Percentiles rank a stretch among this genome's conserved stretches.
phyloP scores from a whole-genome alignment of 2,329 filamentous ascomycete species.

The Phialemoniopsis sp. region DNA sequence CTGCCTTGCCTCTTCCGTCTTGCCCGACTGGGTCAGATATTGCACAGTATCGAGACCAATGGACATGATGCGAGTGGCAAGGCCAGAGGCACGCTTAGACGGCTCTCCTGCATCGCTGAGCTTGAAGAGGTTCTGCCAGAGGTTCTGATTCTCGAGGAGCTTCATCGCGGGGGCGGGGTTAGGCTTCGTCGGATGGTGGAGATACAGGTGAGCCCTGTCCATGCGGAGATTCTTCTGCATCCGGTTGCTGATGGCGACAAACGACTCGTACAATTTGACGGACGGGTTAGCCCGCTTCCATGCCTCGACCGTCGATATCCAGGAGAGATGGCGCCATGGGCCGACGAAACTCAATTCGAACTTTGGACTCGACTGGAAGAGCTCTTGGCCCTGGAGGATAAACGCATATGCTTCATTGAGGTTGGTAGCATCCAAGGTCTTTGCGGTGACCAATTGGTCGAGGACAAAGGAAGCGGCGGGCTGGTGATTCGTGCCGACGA shows the following conservation, averaged over 20 bases:
- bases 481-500: not conserved
- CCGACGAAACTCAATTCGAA: constrained; percentile 30
- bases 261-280: constrained; percentile 45
- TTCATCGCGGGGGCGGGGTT: constrained; percentile 40
- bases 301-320: constrained; percentile 46
- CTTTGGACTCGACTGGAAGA: constrained; percentile 30
- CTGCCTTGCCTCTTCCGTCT: constrained; percentile 32
- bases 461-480: constrained; percentile 30
- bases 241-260: constrained; percentile 40
- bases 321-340: constrained; percentile 45
- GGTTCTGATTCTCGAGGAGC: constrained; percentile 28
- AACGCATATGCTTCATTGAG: constrained; percentile 46
- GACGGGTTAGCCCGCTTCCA: constrained; percentile 40
- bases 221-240: constrained; percentile 27
- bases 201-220: constrained; percentile 48
- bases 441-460: constrained; percentile 29
- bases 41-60: constrained; percentile 43
- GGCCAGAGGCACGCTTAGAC: constrained; percentile 18
- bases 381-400: constrained; percentile 39
- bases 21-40: constrained; percentile 34
- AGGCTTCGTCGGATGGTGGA: constrained; percentile 50
- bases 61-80: constrained; percentile 21
- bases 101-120: constrained; percentile 2
- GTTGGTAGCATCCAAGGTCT: constrained; percentile 23
- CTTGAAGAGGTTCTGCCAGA: constrained; percentile 6